These are phyloP conservation scores for Vachellia collinsii DNA, from an alignment of 306 rosid species.

Conservation along the genomic window DNA sequence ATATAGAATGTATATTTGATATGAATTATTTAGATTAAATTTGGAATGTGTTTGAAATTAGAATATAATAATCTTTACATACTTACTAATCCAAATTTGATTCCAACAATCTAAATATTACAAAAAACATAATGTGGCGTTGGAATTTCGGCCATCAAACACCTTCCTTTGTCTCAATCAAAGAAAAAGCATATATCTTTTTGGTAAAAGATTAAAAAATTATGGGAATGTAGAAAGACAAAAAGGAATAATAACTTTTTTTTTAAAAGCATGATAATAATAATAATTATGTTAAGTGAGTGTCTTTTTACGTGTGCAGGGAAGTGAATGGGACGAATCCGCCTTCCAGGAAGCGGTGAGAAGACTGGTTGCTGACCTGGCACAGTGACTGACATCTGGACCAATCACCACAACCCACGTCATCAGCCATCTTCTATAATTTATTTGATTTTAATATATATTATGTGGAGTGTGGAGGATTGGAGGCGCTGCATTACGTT, in stretches of 20 bases:
- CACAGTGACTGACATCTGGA: slow-evolving; percentile 32
- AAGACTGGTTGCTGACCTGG: slow-evolving; percentile 68
- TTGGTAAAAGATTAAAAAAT: not conserved
- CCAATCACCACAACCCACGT: slow-evolving; percentile 23
- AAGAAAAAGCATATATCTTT: not conserved
- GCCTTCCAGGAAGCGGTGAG: slow-evolving; percentile 91
- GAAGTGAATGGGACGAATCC: slow-evolving; percentile 78
- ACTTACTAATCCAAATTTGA: not conserved
- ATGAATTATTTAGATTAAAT: too few species aligned
- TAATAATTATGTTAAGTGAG: not conserved
- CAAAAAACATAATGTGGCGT: not conserved
- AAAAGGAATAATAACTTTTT: not conserved
- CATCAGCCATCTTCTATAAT: not conserved
- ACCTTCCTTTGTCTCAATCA: not conserved
- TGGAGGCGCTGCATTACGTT: not conserved
- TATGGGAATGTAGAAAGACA: not conserved
- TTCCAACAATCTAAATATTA: not conserved
- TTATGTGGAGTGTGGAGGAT: not conserved
- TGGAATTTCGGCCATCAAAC: not conserved
- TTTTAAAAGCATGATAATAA: not conserved
- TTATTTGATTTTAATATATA: not conserved
- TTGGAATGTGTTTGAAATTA: too few species aligned
- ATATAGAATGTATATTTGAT: not conserved
- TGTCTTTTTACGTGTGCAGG: slow-evolving; percentile 42
- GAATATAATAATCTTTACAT: not conserved